Conservation (phyloP, 345 rosid genomes). For the Salix udensis region DNA sequence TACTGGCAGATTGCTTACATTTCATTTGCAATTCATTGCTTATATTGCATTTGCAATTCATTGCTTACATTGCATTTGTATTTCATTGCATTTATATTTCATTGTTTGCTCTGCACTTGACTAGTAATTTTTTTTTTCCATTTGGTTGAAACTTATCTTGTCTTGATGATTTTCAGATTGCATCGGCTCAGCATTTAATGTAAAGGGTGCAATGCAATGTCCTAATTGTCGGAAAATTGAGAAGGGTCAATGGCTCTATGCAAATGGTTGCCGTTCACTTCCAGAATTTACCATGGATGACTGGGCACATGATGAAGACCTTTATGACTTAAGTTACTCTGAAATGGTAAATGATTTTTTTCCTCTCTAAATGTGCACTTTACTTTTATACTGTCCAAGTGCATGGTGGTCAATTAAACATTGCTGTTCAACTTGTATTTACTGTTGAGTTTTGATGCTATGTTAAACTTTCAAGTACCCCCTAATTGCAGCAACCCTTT, state of each 20-base stretch:
- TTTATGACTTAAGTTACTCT: slow-evolving; percentile 71
- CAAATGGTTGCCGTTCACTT: slow-evolving; percentile 65
- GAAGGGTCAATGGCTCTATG: slow-evolving; percentile 98
- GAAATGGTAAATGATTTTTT: slow-evolving; percentile 57
- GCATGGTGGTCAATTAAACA: neutral
- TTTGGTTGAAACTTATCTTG: slow-evolving; percentile 3
- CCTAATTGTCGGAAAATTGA: slow-evolving; percentile 97
- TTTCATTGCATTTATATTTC: neutral
- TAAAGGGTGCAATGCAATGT: slow-evolving; percentile 96
- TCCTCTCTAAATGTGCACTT: neutral
- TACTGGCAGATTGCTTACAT: neutral
- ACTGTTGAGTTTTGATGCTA: neutral
- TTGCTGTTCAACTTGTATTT: neutral
- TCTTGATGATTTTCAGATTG: slow-evolving; percentile 56
- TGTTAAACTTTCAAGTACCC: neutral
- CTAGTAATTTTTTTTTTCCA: neutral
- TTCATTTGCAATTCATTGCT: too few species aligned
- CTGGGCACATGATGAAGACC: slow-evolving; percentile 89
- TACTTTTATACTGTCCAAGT: slow-evolving; percentile 3
- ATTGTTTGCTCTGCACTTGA: neutral
- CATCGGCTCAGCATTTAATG: slow-evolving; percentile 96
- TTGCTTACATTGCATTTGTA: neutral
- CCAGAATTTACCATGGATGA: slow-evolving; percentile 84
- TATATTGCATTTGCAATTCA: neutral
- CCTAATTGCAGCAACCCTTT: neutral